Base-by-base conservation (phyloP, 805 yeast genomes). In the Starmerella apis region DNA sequence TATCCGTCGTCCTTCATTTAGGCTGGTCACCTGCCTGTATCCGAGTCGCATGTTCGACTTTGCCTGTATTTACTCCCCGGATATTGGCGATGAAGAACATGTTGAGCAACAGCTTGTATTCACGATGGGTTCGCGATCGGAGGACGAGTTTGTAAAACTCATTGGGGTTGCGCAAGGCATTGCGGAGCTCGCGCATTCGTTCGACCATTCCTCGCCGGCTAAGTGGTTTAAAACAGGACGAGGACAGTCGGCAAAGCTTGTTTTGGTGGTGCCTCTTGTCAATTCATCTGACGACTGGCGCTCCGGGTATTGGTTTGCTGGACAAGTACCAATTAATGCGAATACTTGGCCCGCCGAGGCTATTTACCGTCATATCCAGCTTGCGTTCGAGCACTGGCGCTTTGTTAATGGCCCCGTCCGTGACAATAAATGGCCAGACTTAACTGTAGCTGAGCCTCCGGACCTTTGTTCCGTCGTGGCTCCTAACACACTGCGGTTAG, bases 151-250 rank as follows among this genome's bases (percentile, higher is more conserved):
- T 33, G 36, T 59, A 19, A 44, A 46, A 27, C 49, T 49, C 16
- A 54, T 59, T 3, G 62, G 62, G 36, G 50, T 59, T 4, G 59
- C 58, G 11, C 62, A 59, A 44, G 62, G 62, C 30, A 46, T 59
- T 4, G 56, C 55, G 14, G 62, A 59, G 47, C 54, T 59, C 14
- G 52, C 58, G n/a, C 27, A 52, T 44, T 51, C 60, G 22, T 59
- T 57, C 39, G 57, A 51, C 39, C 47, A 32, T 18, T 30, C 22
- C n/a, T 22, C 25, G 24, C 55, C 57, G 18, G 57, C 46, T 27
- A 39, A 39, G 18, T 54, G 51, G 51, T 49, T 51, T 49, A 46
- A 42, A 20, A 46, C 48, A 5, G 53, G 53, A 24, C 19, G 20
- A 6, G 42, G 42, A 11, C 24, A 19, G 20, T 14, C 11, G 2